These are phyloP conservation scores for Viola odorata DNA, from an alignment of 345 rosid genomes.

Conservation along the genomic window DNA sequence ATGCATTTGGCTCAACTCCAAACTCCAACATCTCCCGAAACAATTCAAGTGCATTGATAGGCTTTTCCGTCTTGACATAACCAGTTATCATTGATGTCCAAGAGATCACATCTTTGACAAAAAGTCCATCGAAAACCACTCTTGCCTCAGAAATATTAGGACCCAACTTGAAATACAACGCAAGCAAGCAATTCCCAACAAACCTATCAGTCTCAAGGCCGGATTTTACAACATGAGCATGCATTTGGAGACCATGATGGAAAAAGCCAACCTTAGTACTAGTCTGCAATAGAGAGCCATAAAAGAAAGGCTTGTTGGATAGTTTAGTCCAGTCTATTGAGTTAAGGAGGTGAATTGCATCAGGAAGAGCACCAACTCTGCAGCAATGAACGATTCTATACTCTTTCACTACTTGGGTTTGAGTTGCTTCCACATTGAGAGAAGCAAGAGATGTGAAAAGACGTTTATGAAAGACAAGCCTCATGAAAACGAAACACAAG, in stretches of 20 bases:
- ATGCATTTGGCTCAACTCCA: slow-evolving; percentile 68
- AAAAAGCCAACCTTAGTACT: slow-evolving; percentile 48
- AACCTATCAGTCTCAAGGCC: slow-evolving; percentile 69
- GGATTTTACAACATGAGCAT: slow-evolving; percentile 63
- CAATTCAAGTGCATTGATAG: slow-evolving; percentile 46
- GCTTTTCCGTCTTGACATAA: slow-evolving; percentile 44
- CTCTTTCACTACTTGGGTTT: slow-evolving; percentile 20
- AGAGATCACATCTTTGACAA: slow-evolving; percentile 60
- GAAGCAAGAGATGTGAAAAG: slow-evolving; percentile 33
- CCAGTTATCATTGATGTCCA: slow-evolving; percentile 89
- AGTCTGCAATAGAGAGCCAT: slow-evolving; percentile 72
- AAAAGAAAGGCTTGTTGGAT: slow-evolving; percentile 45
- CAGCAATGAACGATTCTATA: slow-evolving; percentile 44
- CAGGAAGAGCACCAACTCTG: slow-evolving; percentile 42
- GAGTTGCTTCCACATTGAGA: slow-evolving; percentile 12
- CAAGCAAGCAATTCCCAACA: slow-evolving; percentile 78
- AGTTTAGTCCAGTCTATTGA: slow-evolving; percentile 22
- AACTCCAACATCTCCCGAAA: slow-evolving; percentile 58
- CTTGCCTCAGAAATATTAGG: slow-evolving; percentile 49
- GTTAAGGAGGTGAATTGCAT: slow-evolving; percentile 57
- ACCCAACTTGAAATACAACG: slow-evolving; percentile 68
- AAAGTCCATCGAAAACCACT: slow-evolving; percentile 57
- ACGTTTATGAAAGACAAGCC: slow-evolving; percentile 30
- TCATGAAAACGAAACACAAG: slow-evolving; percentile 28
- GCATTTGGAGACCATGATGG: slow-evolving; percentile 64